Evolutionary conservation across 2,329 filamentous ascomycete species (phyloP).

Genomic region (Orbilia brochopaga): DNA sequence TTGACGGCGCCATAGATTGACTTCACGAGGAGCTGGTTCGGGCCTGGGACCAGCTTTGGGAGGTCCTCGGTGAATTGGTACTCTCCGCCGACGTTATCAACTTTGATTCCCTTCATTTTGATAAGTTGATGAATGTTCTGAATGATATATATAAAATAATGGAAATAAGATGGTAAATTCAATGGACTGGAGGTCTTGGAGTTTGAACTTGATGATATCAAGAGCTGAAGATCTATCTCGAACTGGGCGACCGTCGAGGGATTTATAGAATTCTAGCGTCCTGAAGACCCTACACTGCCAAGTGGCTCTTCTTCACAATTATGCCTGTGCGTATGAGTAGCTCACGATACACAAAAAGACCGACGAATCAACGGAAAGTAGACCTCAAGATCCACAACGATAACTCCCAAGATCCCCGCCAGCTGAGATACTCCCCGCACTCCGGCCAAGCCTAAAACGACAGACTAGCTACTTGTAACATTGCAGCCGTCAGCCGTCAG

Average conservation of each 20-base stretch:
- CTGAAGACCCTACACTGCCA: no score
- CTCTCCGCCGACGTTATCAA: slow-evolving; percentile 18
- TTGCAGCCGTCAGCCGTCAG: no score
- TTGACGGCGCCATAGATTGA: slow-evolving; percentile 38
- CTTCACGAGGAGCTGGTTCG: slow-evolving; percentile 39
- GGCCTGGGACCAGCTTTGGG: slow-evolving; percentile 10
- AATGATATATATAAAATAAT: background rate
- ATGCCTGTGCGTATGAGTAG: no score
- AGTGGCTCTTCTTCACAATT: no score
- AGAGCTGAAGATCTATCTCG: background rate
- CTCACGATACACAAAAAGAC: no score
- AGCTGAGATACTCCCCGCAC: no score
- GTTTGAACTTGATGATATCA: background rate
- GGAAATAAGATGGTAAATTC: background rate
- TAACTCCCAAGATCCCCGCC: no score
- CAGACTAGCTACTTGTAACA: no score
- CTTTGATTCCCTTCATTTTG: slow-evolving; percentile 45
- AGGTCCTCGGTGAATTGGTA: slow-evolving; percentile 35
- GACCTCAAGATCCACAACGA: no score
- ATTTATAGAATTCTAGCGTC: slow-evolving; percentile 34
- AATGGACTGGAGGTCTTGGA: background rate
- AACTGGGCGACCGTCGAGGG: background rate
- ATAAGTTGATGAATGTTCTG: background rate
- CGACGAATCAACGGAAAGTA: no score
- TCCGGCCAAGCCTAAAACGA: no score